Conservation (phyloP, 345 rosid genomes). For the Odontarrhena argentea region DNA sequence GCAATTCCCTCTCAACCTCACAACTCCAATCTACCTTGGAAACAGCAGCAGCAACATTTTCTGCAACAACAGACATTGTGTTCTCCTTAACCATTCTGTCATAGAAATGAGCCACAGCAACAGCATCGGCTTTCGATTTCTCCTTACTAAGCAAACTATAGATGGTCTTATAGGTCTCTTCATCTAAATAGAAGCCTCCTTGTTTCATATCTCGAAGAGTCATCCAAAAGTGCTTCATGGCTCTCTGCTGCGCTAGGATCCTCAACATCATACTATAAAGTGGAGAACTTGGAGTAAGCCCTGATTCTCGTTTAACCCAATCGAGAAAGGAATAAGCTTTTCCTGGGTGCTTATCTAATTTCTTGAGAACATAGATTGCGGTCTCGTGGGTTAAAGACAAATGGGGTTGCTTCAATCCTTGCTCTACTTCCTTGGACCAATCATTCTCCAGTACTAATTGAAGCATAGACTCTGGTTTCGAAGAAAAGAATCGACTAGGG, state of each 20-base stretch:
- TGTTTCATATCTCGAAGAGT: constrained; percentile 65
- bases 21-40: constrained; percentile 48
- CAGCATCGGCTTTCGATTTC: constrained; percentile 52
- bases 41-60: constrained; percentile 48
- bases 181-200: constrained; percentile 65
- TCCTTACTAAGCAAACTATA: constrained; percentile 49
- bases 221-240: constrained; percentile 70
- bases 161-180: constrained; percentile 63
- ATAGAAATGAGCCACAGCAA: constrained; percentile 65
- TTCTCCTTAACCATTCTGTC: constrained; percentile 70
- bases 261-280: constrained; percentile 69
- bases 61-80: constrained; percentile 49
- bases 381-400: constrained; percentile 56
- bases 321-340: constrained; percentile 64
- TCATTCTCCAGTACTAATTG: constrained; percentile 48
- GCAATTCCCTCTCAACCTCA: constrained; percentile 60
- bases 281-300: constrained; percentile 63
- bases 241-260: constrained; percentile 50
- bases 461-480: constrained; percentile 50
- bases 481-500: constrained; percentile 42
- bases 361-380: constrained; percentile 65
- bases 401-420: constrained; percentile 43
- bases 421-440: constrained; percentile 60
- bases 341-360: constrained; percentile 54
- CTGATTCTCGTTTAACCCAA: constrained; percentile 62